Evolutionary conservation across 2,329 filamentous ascomycete genomes (phyloP).

Genomic region (Diaporthe sp.): DNA sequence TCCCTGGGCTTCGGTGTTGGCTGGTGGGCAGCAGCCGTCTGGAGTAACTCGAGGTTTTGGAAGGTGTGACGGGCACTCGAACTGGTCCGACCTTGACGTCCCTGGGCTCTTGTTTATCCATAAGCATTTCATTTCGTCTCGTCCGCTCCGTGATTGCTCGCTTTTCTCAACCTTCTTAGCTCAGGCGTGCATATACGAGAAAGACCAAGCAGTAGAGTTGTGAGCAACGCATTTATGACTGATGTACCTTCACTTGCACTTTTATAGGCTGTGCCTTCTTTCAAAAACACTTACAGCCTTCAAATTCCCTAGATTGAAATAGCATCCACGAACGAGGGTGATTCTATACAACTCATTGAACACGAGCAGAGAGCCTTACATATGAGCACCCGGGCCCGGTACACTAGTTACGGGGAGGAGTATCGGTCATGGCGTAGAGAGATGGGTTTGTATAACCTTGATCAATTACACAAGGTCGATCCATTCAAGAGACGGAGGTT

Average conservation of each 20-base stretch:
- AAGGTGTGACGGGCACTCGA: neutral
- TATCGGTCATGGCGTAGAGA: neutral
- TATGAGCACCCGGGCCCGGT: neutral
- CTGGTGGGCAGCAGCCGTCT: too few relatives aligned
- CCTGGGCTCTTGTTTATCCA: neutral
- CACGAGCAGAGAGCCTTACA: neutral
- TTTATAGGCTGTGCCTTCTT: too few relatives aligned
- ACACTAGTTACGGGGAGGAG: neutral
- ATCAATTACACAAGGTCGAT: too few relatives aligned
- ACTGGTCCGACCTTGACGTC: neutral
- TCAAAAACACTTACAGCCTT: neutral
- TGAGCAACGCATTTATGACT: too few relatives aligned
- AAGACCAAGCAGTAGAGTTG: fast-evolving
- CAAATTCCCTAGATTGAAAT: neutral
- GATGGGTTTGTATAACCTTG: neutral
- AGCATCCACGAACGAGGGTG: neutral
- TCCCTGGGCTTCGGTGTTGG: too few relatives aligned
- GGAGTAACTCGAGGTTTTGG: too few relatives aligned
- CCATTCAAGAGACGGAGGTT: too few relatives aligned
- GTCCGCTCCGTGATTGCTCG: neutral
- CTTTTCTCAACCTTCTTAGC: neutral
- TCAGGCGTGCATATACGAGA: neutral
- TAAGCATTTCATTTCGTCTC: neutral
- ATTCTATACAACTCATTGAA: neutral
- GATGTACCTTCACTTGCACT: neutral